Evolutionary conservation across 164 flowering plant species (phyloP), one percentile per base, ranked within the genome.

Genomic region (Kingdonia uniflora): DNA sequence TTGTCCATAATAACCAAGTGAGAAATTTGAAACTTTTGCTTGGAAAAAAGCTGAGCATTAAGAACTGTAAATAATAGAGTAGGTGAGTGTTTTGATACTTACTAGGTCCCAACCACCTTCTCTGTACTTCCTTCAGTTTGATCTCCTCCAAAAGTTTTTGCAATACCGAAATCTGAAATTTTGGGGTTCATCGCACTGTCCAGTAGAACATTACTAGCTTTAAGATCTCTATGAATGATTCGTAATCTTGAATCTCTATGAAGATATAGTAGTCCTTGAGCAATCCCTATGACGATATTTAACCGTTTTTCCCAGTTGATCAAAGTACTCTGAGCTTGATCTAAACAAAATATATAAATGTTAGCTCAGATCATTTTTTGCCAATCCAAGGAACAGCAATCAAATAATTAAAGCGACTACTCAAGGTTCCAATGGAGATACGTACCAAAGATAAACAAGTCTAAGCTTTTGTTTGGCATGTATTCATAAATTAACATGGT

Each of bases 101-200:
- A 63, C 66, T 45, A 52, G 22, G 67, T 64, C 29, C 67, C 62
- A 12, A 64, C 58, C 7, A 64, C 51, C 46, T 42, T 64, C 6
- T 11, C 33, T 16, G 67, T 64, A 39, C 52, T 57, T 41, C 52
- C 62, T 57, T 52, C 58, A 6, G 43, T 37, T 42, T 62, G 51
- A 21, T 62, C 39, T 1, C 54, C 35, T 24, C 43, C 59, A 49
- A 62, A 62, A 42, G 41, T 55, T 29, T 54, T 54, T 1, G 65
- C 59, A 49, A 55, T 54, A 2, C 65, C 65, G 17, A 61, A 61
- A 26, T 61, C 66, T 39, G 66, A 56, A 15, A 62, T 62, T 44
- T 56, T 62, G 4, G 66, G 56, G 20, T 56, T 55, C 51, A 62
- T 51, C 14, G 39, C 60, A 3, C 40, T 39, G 17, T 62, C 66